phyloP scores from a whole-genome alignment of 345 rosid species.

The Hypericum androsaemum region DNA sequence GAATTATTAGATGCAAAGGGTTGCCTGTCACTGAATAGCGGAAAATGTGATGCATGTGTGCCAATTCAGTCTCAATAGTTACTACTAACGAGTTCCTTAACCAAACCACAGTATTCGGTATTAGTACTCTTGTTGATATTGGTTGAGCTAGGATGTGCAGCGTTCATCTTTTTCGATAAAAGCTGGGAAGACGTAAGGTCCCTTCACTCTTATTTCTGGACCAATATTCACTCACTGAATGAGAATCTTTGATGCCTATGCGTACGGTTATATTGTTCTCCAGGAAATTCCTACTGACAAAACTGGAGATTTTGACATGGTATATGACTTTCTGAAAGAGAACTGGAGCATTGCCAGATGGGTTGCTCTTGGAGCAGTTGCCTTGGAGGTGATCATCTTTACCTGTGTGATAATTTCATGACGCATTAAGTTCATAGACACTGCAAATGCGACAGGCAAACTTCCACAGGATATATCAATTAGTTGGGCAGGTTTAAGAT shows the following conservation, averaged over 20 bases:
- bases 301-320: conserved; percentile 66
- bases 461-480: no score
- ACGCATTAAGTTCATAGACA: no score
- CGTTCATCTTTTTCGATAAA: conserved; percentile 79
- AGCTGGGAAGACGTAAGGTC: conserved; percentile 75
- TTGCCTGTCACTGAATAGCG: no score
- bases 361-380: conserved; percentile 84
- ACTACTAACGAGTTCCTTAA: conserved; percentile 42
- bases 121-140: conserved; percentile 74
- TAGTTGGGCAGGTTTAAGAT: no score
- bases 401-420: background rate
- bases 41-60: background rate
- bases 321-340: conserved; percentile 67
- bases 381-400: conserved; percentile 58
- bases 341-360: conserved; percentile 75
- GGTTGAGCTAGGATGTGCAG: conserved; percentile 84
- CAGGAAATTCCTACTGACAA: conserved; percentile 80
- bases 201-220: background rate
- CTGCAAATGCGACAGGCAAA: no score
- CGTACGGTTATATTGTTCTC: conserved; percentile 1
- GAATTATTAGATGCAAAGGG: no score
- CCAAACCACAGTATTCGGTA: conserved; percentile 53
- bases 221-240: background rate
- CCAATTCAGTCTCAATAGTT: conserved; percentile 1
- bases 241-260: background rate